Base-by-base conservation (phyloP, 176 grass and related monocot genomes). In the Themeda triandra region DNA sequence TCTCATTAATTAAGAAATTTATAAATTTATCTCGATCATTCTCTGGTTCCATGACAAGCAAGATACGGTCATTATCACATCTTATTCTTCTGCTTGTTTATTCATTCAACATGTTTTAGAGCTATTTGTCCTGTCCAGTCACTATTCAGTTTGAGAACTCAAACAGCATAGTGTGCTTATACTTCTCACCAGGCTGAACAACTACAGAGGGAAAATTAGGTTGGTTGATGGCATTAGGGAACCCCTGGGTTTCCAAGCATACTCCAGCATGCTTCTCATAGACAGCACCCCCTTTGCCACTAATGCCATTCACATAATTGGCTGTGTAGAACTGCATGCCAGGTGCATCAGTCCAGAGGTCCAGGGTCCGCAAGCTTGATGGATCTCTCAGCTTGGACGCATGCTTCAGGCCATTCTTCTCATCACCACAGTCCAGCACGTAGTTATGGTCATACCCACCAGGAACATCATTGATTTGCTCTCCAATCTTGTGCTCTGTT, bases 221-320 rank as follows among this genome's bases (percentile, higher is more conserved):
- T 56, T 93, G 85, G 75, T 95, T 95, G 41, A 98, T 92, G 62
- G 92, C 93, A 90, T 98, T 90, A 4, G 93, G 96, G 66, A 98
- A 98, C 17, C 96, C 96, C 86, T 98, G 93, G 41, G 96, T 98
- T 88, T 98, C 92, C 73, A 98, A 82, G 82, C 96, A 98, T 62
- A 92, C 82, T n/a, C 83, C 96, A 1, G 87, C 85, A 63, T 93
- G 89, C 84, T 92, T 95, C 51, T 56, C 67, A 39, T 95, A 95
- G 30, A 87, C 81, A 76, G 85, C 76, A 36, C 87, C 87, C n/a
- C 73, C 87, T 80, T 98, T 98, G 6, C 96, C 96, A 14, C 44
- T 77, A 73, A 92, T 82, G 82, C 83, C 91, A 84, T 80, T 18
- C 0, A 93, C 85, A 29, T 93, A 98, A 84, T 95, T 98, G 15